Base-by-base conservation (phyloP, 83 land plant genomes). In the Picea abies region DNA sequence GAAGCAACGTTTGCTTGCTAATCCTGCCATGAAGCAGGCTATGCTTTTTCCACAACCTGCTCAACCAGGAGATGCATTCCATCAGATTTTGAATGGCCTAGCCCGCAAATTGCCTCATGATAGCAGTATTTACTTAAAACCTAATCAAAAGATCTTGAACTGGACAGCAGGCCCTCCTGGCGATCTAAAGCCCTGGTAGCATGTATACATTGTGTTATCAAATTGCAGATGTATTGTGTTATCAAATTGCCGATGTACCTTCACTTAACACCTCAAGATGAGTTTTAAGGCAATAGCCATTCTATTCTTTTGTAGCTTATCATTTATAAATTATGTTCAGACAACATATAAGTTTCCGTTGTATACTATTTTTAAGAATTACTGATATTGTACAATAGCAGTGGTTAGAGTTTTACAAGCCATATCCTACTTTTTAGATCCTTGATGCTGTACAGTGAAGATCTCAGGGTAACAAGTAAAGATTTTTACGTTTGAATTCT, bases 31-130 rank as follows among this genome's bases (percentile, higher is more conserved):
- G 97, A 94, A 94, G 79, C 95, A 92, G 81, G 95, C 95, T 16
- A 94, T 94, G 95, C 79, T 94, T 12, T 94, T 94, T 84, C 95
- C 97, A 8, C 93, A 92, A 63, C 97, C 95, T 75, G 97, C 92
- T 58, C 95, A 93, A 84, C 86, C 93, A 14, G 95, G 97, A 11
- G 97, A 94, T 86, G 97, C 97, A 6, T 94, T 94, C 80, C 97
- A 94, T 84, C 97, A 94, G 79, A 93, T 94, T 67, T 77, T 94
- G 87, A 94, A 94, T 83, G 97, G 97, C 35, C 84, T 94, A 25
- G 97, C 97, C 1, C 89, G 97, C 15, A 94, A 94, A 84, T 82
- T 94, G 58, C 93, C 97, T 5, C 97, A 93, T 86, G 93, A 88
- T 70, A 84, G 73, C 80, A 86, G 87, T 47, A 68, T 88, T 23